These are phyloP conservation scores for Buxus sempervirens DNA, from an alignment of 164 flowering plant species.

Conservation along the genomic window DNA sequence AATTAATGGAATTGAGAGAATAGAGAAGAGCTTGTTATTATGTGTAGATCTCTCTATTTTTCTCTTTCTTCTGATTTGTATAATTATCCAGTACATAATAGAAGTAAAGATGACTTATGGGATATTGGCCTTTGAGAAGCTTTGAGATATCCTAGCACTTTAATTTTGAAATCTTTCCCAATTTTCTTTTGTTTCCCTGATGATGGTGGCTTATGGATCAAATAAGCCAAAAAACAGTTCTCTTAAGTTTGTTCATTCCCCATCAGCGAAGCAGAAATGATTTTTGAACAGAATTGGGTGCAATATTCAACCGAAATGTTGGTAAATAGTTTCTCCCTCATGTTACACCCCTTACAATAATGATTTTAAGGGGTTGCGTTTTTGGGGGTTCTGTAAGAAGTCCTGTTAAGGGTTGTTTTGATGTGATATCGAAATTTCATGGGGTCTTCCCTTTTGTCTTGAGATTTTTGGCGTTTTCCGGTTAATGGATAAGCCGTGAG, in stretches of 20 bases:
- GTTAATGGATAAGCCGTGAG: conserved; percentile 55
- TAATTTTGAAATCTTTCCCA: not conserved
- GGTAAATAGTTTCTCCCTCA: not conserved
- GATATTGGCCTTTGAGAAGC: not conserved
- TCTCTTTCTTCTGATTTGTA: conserved; percentile 17
- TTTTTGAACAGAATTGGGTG: too few relatives aligned
- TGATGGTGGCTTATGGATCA: not conserved
- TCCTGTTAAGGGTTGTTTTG: too few relatives aligned
- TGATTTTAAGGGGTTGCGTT: conserved; percentile 2
- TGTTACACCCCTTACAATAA: not conserved
- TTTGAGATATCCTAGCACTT: not conserved
- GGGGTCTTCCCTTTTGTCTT: too few relatives aligned
- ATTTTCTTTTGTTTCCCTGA: not conserved
- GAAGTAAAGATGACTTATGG: not conserved
- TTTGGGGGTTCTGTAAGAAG: not conserved
- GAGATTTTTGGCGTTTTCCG: not conserved
- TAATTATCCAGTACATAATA: conserved; percentile 18
- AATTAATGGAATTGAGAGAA: not conserved
- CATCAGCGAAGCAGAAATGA: too few relatives aligned
- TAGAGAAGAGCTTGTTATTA: conserved; percentile 12
- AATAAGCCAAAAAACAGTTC: too few relatives aligned
- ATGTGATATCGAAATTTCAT: too few relatives aligned
- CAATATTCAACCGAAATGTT: too few relatives aligned
- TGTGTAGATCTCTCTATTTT: conserved; percentile 17
- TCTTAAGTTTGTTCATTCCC: too few relatives aligned